phyloP scores from a whole-genome alignment of 805 yeast species.

The Suhomyces xylopsoci region DNA sequence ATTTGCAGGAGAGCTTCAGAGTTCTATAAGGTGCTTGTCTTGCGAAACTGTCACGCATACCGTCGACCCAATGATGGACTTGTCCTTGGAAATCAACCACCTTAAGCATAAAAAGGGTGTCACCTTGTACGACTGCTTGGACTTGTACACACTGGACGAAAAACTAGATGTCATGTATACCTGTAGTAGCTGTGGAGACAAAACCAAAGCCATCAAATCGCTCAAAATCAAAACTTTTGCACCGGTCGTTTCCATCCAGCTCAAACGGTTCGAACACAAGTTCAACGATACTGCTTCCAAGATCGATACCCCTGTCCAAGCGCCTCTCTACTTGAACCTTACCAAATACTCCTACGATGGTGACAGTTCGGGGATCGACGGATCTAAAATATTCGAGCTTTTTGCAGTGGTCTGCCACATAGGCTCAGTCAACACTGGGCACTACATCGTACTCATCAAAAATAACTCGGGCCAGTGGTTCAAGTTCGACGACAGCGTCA shows the following conservation, averaged over 20 bases:
- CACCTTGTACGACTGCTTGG: constrained; percentile 61
- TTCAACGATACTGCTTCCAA: constrained; percentile 54
- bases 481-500: constrained; percentile 84
- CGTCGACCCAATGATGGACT: constrained; percentile 85
- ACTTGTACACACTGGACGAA: constrained; percentile 75
- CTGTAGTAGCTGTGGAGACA: constrained; percentile 63
- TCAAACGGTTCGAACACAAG: constrained; percentile 74
- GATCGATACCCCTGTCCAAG: constrained; percentile 68
- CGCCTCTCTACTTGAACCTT: constrained; percentile 74
- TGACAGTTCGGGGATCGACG: constrained; percentile 16
- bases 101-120: constrained; percentile 18
- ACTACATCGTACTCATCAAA: constrained; percentile 79
- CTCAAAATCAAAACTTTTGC: constrained; percentile 69
- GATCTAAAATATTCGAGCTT: constrained; percentile 62
- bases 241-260: constrained; percentile 75
- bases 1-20: constrained; percentile 80
- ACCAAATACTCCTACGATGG: constrained; percentile 46
- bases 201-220: constrained; percentile 66
- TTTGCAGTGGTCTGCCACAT: constrained; percentile 85
- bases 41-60: constrained; percentile 68
- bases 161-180: constrained; percentile 68
- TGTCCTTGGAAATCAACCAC: constrained; percentile 68
- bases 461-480: constrained; percentile 79
- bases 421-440: constrained; percentile 95
- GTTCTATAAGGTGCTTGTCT: constrained; percentile 69